These are phyloP conservation scores for Malus hybrid DNA, from an alignment of 331 rosid genomes.

Conservation along the genomic window DNA sequence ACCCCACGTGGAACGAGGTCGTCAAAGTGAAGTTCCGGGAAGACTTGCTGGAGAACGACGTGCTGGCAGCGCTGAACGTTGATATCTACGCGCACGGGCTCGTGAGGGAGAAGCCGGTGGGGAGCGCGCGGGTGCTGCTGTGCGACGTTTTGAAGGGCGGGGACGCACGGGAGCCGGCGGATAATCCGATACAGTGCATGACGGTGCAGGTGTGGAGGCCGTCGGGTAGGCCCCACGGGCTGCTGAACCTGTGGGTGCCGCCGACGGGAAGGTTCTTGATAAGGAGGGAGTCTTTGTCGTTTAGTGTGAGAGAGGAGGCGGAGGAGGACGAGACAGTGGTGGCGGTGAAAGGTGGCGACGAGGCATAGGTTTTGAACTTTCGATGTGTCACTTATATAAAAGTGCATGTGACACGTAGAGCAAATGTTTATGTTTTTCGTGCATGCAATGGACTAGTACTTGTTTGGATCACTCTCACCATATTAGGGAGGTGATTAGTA, in stretches of 20 bases:
- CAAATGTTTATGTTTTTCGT: neutral
- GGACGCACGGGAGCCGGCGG: conserved; percentile 12
- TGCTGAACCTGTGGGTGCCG: conserved; percentile 21
- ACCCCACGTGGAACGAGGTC: conserved; percentile 19
- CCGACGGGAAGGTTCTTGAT: conserved; percentile 20
- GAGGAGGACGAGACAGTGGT: neutral
- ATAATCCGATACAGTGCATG: conserved; percentile 18
- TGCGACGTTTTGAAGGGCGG: conserved; percentile 20
- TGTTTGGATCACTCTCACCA: neutral
- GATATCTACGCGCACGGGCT: conserved; percentile 21
- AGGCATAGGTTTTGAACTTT: neutral
- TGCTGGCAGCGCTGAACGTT: conserved; percentile 20
- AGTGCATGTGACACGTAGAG: conserved; percentile 9
- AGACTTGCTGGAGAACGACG: conserved; percentile 8
- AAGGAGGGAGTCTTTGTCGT: conserved; percentile 21
- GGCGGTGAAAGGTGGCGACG: neutral
- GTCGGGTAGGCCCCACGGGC: conserved; percentile 15
- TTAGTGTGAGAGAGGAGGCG: neutral
- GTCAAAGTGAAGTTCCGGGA: conserved; percentile 20
- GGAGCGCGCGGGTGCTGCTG: conserved; percentile 23
- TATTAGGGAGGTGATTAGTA: no score
- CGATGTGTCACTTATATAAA: neutral
- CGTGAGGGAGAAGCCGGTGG: conserved; percentile 22
- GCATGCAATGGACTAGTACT: neutral
- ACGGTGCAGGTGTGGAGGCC: conserved; percentile 20